phyloP scores from a whole-genome alignment of 2,329 filamentous ascomycete genomes.

The Neopestalotiopsis rosae region DNA sequence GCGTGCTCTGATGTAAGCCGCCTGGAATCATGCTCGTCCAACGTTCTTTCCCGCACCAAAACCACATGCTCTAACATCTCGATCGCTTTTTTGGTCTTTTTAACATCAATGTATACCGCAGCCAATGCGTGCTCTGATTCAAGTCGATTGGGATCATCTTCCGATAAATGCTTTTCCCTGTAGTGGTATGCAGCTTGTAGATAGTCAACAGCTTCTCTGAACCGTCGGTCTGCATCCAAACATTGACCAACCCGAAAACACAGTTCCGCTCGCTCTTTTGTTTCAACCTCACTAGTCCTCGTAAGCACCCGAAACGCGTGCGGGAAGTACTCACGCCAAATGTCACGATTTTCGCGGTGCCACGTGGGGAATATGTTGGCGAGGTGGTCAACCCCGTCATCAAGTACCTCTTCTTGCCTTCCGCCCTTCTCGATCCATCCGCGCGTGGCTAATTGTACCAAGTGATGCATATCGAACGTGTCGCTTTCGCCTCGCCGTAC shows the following conservation, averaged over 20 bases:
- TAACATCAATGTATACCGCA: neutral
- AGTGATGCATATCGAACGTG: slow-evolving; percentile 41
- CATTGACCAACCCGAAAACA: slow-evolving; percentile 26
- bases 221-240: slow-evolving; percentile 27
- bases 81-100: slow-evolving; percentile 21
- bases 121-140: neutral
- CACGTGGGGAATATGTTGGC: slow-evolving; percentile 12
- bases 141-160: slow-evolving; percentile 11
- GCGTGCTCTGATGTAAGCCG: neutral
- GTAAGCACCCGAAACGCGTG: slow-evolving; percentile 32
- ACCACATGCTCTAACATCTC: slow-evolving; percentile 20
- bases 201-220: slow-evolving; percentile 21
- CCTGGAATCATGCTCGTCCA: neutral
- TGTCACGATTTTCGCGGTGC: slow-evolving; percentile 22
- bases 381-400: slow-evolving; percentile 13
- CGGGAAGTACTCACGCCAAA: slow-evolving; percentile 33
- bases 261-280: slow-evolving; percentile 27
- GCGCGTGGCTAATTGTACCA: slow-evolving; percentile 40
- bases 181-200: slow-evolving; percentile 21
- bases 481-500: slow-evolving; percentile 27
- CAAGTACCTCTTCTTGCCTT: slow-evolving; percentile 7
- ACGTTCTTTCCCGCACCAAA: neutral
- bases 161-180: neutral
- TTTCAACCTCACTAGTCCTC: slow-evolving; percentile 21
- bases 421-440: slow-evolving; percentile 33